A percentile compares a stretch with the other conserved stretches of the same genome.
Evolutionary conservation across 179 eudicot species (phyloP).

Genomic region (Corrigiola litoralis): DNA sequence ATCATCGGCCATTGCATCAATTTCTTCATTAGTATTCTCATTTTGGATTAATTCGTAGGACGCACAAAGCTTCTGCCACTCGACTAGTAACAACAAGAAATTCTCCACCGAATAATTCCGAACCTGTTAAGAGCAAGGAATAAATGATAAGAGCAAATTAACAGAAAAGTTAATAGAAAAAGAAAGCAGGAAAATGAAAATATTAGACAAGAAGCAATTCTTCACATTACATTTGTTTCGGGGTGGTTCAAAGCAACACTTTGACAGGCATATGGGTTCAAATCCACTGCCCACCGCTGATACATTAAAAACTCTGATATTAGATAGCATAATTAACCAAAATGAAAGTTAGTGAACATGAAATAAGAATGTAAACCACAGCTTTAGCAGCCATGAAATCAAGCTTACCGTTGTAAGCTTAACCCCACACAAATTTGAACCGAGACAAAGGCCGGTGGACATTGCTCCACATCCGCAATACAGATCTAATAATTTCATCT

Average conservation of each 20-base stretch:
- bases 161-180: no score
- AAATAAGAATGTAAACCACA: no score
- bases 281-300: conserved; percentile 92
- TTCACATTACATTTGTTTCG: conserved; percentile 56
- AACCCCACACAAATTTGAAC: conserved; percentile 50
- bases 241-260: conserved; percentile 76
- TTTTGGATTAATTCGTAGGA: conserved; percentile 27
- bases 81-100: conserved; percentile 51
- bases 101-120: conserved; percentile 79
- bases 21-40: conserved; percentile 3
- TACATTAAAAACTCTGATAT: no score
- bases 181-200: neutral
- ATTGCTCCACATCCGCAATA: conserved; percentile 87
- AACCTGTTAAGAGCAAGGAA: conserved; percentile 35
- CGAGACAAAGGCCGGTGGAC: conserved; percentile 86
- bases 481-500: conserved; percentile 48
- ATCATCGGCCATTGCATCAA: conserved; percentile 17
- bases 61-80: conserved; percentile 64
- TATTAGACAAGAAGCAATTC: neutral
- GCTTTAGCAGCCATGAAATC: no score
- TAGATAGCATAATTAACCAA: no score
- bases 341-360: no score
- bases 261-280: conserved; percentile 60
- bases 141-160: neutral
- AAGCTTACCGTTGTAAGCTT: conserved; percentile 62